Percentiles rank a stretch among this genome's conserved stretches.
These are phyloP conservation scores for Seiridium cupressi DNA, from an alignment of 2,329 filamentous ascomycete genomes.

Conservation along the genomic window DNA sequence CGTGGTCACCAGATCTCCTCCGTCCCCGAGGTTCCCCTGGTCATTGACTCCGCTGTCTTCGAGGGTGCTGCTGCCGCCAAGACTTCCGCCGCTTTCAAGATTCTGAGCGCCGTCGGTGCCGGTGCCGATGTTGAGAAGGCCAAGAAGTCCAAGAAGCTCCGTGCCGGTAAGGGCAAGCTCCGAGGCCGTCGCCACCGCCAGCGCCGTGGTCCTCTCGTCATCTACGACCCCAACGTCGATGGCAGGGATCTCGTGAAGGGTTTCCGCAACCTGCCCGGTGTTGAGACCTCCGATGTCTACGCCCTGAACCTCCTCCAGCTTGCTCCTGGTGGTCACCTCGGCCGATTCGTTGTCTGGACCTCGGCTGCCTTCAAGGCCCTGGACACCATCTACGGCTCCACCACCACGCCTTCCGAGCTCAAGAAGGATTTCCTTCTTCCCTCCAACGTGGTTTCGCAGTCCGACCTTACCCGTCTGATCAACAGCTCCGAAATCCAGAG, in stretches of 20 bases:
- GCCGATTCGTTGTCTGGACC: constrained; percentile 99
- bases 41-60: constrained; percentile 89
- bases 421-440: constrained; percentile 99
- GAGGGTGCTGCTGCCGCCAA: constrained; percentile 76
- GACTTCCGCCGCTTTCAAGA: constrained; percentile 81
- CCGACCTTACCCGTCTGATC: constrained; percentile 96
- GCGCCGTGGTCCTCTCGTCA: constrained; percentile 94
- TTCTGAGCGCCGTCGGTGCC: constrained; percentile 90
- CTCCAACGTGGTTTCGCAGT: constrained; percentile 86
- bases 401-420: constrained; percentile 81
- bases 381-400: constrained; percentile 94
- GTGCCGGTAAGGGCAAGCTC: constrained; percentile 98
- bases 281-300: constrained; percentile 93
- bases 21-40: constrained; percentile 95
- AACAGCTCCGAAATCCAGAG: constrained; percentile 99
- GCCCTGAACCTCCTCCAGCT: constrained; percentile 98
- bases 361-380: constrained; percentile 95
- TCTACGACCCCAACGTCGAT: constrained; percentile 95
- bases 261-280: constrained; percentile 98
- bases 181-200: constrained; percentile 94
- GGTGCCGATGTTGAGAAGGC: constrained; percentile 92
- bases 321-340: constrained; percentile 96
- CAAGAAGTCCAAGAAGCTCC: constrained; percentile 93
- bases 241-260: constrained; percentile 90
- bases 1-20: constrained; percentile 93